Percentiles rank a stretch among this genome's conserved stretches.
phyloP scores from a whole-genome alignment of 2,329 filamentous ascomycete genomes.

The Elsinoe necatrix region DNA sequence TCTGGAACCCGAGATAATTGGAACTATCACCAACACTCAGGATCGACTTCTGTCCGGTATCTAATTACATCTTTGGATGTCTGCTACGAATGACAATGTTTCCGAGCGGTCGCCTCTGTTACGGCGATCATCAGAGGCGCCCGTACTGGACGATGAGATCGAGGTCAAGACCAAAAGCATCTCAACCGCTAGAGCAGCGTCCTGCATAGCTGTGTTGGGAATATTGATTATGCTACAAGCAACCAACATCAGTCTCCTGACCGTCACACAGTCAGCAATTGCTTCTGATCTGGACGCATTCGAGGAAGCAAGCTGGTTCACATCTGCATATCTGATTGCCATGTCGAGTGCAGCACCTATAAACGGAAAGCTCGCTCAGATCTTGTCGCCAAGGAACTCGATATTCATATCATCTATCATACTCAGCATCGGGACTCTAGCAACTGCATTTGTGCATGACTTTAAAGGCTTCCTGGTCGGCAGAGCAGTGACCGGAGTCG shows the following conservation, averaged over 20 bases:
- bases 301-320: constrained; percentile 69
- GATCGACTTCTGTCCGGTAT: neutral
- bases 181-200: constrained; percentile 9
- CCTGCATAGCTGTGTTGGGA: constrained; percentile 22
- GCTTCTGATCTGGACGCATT: constrained; percentile 68
- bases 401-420: constrained; percentile 53
- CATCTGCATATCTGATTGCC: constrained; percentile 63
- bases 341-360: constrained; percentile 56
- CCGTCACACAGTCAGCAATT: constrained; percentile 70
- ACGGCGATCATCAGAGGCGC: neutral
- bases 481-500: constrained; percentile 58
- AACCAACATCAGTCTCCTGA: constrained; percentile 71
- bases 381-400: constrained; percentile 62
- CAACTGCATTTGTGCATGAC: constrained; percentile 54
- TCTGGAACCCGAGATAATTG: neutral
- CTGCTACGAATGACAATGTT: constrained; percentile 7
- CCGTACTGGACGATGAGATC: neutral
- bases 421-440: constrained; percentile 53
- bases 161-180: constrained; percentile 15
- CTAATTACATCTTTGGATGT: neutral
- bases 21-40: neutral
- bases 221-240: constrained; percentile 37
- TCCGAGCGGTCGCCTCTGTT: constrained; percentile 12
- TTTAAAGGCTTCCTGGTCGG: constrained; percentile 60
- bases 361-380: constrained; percentile 60